phyloP scores from a whole-genome alignment of 306 rosid species.

The Quercus ilex region DNA sequence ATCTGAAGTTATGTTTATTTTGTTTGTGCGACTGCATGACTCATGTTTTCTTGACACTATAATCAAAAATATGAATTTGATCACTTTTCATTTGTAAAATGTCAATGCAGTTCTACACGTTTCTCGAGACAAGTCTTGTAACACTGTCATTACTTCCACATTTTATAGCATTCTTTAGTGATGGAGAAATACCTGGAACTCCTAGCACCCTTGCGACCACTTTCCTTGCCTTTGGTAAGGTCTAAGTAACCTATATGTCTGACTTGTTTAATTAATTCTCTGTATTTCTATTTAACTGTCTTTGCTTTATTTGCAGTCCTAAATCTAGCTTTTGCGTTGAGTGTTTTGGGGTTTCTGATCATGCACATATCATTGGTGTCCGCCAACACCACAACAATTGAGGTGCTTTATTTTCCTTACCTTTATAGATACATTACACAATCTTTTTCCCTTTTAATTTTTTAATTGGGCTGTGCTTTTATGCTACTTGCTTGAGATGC shows the following conservation, averaged over 20 bases:
- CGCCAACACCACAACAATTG: conserved; percentile 90
- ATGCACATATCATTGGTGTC: conserved; percentile 93
- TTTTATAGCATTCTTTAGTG: conserved; percentile 86
- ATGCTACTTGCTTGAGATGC: background rate
- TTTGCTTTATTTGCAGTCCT: conserved; percentile 53
- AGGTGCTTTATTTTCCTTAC: conserved; percentile 45
- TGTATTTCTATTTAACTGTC: conserved; percentile 24
- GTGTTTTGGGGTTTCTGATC: conserved; percentile 90
- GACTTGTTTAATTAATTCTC: conserved; percentile 1
- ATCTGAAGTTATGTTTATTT: conserved; percentile 2
- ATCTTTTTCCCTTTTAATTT: background rate
- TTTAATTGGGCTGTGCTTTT: background rate
- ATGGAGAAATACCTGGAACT: conserved; percentile 90
- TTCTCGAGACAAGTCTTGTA: conserved; percentile 92
- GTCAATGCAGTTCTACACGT: conserved; percentile 85
- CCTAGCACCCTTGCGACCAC: conserved; percentile 98
- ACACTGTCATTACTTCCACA: conserved; percentile 81
- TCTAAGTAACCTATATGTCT: conserved; percentile 7
- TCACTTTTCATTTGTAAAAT: conserved; percentile 19
- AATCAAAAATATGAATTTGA: background rate
- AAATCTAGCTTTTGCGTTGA: conserved; percentile 90
- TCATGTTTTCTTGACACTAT: background rate
- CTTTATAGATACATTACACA: background rate
- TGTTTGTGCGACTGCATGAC: background rate
- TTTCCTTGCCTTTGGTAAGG: conserved; percentile 91